phyloP scores from a whole-genome alignment of 495 filamentous ascomycete species.

The Neurospora sp. region DNA sequence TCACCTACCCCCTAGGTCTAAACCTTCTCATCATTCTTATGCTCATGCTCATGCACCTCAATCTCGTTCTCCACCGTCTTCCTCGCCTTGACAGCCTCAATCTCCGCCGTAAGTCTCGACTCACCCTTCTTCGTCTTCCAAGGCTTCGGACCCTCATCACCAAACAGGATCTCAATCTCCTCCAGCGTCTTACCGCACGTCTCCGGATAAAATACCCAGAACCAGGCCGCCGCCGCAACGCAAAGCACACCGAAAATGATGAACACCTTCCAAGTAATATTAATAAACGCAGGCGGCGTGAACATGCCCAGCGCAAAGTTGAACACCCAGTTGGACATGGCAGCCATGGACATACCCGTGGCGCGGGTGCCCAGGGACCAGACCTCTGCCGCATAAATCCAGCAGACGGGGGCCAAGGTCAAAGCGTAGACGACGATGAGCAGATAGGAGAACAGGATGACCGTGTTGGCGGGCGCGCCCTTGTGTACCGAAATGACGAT shows the following conservation, averaged over 20 bases:
- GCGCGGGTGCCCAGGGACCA: constrained; percentile 67
- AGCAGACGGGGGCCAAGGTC: constrained; percentile 58
- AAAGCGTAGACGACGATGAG: constrained; percentile 62
- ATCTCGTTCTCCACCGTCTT: constrained; percentile 6
- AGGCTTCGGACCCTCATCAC: constrained; percentile 38
- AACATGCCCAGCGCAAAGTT: constrained; percentile 67
- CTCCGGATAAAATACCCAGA: constrained; percentile 62
- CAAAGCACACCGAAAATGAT: constrained; percentile 70
- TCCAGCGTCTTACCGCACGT: constrained; percentile 62
- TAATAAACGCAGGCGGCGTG: constrained; percentile 58
- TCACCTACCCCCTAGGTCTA: background rate
- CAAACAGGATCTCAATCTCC: constrained; percentile 57
- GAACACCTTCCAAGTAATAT: constrained; percentile 63
- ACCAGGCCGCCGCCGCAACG: constrained; percentile 49
- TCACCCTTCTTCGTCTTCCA: constrained; percentile 53
- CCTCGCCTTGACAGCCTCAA: constrained; percentile 28
- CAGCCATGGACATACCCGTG: constrained; percentile 57
- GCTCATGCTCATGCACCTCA: constrained; percentile 5
- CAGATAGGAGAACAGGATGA: constrained; percentile 65
- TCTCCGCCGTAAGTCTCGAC: constrained; percentile 33
- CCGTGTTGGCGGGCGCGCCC: constrained; percentile 51
- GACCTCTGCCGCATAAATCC: constrained; percentile 70
- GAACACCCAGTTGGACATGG: constrained; percentile 66
- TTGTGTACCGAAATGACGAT: constrained; percentile 48
- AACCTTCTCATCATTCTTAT: background rate